Percentiles rank a stretch among this genome's conserved stretches.
phyloP scores from a whole-genome alignment of 495 filamentous ascomycete species.

The Daldinia vernicosa region DNA sequence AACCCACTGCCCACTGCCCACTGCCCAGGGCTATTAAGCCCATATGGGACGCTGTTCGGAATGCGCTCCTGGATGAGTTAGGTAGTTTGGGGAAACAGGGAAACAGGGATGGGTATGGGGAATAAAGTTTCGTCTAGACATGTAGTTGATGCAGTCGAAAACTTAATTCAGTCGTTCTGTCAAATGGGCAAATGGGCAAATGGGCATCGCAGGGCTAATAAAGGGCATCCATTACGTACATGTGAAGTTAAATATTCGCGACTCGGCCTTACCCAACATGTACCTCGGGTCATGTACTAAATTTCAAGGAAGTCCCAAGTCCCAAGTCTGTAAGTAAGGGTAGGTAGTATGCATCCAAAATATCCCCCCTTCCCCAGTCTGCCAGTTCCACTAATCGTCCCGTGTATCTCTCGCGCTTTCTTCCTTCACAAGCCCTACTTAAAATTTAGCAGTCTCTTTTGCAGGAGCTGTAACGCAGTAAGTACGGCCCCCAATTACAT shows the following conservation, averaged over 20 bases:
- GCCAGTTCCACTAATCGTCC: background rate
- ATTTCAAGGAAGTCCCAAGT: background rate
- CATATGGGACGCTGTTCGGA: background rate
- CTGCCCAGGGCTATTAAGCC: background rate
- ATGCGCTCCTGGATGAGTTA: background rate
- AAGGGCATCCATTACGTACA: slow-evolving; percentile 16
- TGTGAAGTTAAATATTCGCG: slow-evolving; percentile 6
- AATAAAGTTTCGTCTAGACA: slow-evolving; percentile 37
- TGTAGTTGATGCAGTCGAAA: slow-evolving; percentile 3
- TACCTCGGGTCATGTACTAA: slow-evolving; percentile 2
- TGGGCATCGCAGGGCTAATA: slow-evolving; percentile 8
- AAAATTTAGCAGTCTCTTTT: slow-evolving; percentile 16
- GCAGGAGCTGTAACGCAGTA: slow-evolving; percentile 1
- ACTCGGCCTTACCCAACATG: background rate
- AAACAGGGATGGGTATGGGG: background rate
- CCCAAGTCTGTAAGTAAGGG: background rate
- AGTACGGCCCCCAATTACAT: slow-evolving; percentile 13
- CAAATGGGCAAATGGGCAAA: no score
- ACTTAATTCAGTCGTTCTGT: slow-evolving; percentile 11
- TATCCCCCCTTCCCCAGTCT: no score
- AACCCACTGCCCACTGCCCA: no score
- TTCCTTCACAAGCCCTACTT: slow-evolving; percentile 7
- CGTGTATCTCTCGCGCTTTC: background rate
- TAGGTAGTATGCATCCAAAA: slow-evolving; percentile 1
- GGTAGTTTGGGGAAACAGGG: no score